Conservation (phyloP, 371 early-diverging fungal species). For the Mortierella sp. region DNA sequence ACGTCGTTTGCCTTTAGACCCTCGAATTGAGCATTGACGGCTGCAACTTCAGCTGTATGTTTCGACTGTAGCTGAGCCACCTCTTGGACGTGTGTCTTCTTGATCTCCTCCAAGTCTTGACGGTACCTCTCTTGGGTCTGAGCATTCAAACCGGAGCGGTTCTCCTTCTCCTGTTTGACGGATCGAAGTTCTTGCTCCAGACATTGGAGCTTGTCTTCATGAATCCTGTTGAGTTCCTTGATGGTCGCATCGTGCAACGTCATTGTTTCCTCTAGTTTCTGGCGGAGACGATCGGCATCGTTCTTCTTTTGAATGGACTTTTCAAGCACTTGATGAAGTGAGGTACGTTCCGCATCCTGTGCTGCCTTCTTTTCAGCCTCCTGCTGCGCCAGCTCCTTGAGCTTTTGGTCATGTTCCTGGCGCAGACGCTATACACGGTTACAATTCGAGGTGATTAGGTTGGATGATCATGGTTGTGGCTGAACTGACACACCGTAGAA, state of each 20-base stretch:
- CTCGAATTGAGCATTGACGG: constrained; percentile 8
- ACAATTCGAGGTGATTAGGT: too few relatives aligned
- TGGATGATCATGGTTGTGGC: too few relatives aligned
- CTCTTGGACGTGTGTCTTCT: constrained; percentile 17
- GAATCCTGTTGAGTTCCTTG: constrained; percentile 40
- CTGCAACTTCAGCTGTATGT: constrained; percentile 20
- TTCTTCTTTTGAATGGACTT: constrained; percentile 15
- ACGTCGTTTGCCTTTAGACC: constrained; percentile 12
- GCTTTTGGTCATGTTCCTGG: constrained; percentile 12
- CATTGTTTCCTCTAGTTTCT: constrained; percentile 29
- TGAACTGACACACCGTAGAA: not conserved
- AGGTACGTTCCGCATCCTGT: constrained; percentile 12
- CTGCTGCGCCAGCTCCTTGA: constrained; percentile 14
- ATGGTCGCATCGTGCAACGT: constrained; percentile 28
- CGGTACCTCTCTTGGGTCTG: constrained; percentile 11
- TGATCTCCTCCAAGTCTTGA: constrained; percentile 27
- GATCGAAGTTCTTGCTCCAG: constrained; percentile 31
- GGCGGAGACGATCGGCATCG: constrained; percentile 10
- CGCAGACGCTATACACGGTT: constrained; percentile 26
- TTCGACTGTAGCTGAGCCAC: constrained; percentile 11
- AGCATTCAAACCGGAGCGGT: not conserved
- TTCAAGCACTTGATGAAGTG: constrained; percentile 18
- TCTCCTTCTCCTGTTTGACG: constrained; percentile 10
- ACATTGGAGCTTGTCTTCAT: constrained; percentile 41
- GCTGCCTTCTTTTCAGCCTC: constrained; percentile 9